Conservation (phyloP, 345 rosid genomes). For the Leavenworthia alabamica region DNA sequence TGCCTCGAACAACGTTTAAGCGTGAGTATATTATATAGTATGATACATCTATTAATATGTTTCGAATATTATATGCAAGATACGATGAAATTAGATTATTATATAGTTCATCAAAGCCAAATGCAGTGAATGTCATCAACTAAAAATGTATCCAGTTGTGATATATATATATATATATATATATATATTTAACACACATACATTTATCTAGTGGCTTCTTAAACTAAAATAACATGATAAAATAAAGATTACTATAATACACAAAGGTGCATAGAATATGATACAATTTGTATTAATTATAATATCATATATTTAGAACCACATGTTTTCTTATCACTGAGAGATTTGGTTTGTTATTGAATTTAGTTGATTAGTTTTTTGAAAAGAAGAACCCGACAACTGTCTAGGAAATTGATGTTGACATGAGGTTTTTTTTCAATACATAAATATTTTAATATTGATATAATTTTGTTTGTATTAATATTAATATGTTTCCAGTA, state of each 20-base stretch:
- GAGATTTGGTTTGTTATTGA: neutral
- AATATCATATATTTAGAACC: neutral
- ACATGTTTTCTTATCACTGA: neutral
- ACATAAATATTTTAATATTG: no score
- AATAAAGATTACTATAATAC: neutral
- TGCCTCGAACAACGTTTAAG: neutral
- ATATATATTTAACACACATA: neutral
- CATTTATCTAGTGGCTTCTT: conserved; percentile 13
- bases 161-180: no score
- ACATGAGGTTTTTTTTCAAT: conserved; percentile 1
- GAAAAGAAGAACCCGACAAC: neutral
- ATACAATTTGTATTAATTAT: conserved; percentile 2
- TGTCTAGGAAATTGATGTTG: conserved; percentile 8
- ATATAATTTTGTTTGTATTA: no score
- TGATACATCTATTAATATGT: neutral
- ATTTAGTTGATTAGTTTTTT: neutral
- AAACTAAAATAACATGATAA: conserved; percentile 8
- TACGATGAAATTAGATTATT: neutral
- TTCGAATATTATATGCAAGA: conserved; percentile 3
- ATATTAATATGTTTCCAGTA: no score
- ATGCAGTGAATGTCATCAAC: conserved; percentile 7
- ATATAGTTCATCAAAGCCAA: neutral
- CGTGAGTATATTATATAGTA: neutral
- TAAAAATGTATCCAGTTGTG: neutral
- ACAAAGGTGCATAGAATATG: conserved; percentile 20